Evolutionary conservation across 2,329 filamentous ascomycete species (phyloP), one percentile per base, ranked within the genome.

Genomic region (Botrytis sinoallii): DNA sequence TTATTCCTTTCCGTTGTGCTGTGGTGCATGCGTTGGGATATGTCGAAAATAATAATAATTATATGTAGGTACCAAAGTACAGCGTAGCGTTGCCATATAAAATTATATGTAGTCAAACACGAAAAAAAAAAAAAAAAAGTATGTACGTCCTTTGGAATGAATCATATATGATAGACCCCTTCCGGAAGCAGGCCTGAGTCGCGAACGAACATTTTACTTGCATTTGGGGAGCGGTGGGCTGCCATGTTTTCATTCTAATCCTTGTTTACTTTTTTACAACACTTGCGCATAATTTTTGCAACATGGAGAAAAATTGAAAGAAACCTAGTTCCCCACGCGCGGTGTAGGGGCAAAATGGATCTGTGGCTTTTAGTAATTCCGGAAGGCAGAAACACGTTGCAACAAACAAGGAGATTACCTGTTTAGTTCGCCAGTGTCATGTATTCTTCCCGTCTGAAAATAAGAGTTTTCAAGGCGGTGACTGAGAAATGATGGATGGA

Each of bases 351-450:
- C 40, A 46, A 60, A 44, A 64, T 42, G 60, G 60, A 55, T 48
- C 44, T 44, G 7, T 67, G 60, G 60, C 46, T 66, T 68, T 29
- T 22, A 55, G 44, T 40, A 48, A n/a, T 48, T 48, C 57, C 57
- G 69, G 57, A 42, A 71, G 70, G 70, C 60, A 71, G 70, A 71
- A 71, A 65, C 60, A 71, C 70, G 70, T 71, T 65, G 70, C 60
- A 71, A 65, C 4, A 22, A 48, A 12, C 64, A 67, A 46, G 64
- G 64, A 67, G 64, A 52, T 67, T 67, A 67, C 44, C 46, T 20
- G 22, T 67, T 64, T 64, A 63, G 61, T 40, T 29, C 22, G n/a
- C 5, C 16, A 64, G 8, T 44, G 25, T 40, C 61, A 64, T 64
- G 40, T 44, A 32, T 46, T 25, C 35, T 40, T 32, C 66, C 48